These are phyloP conservation scores for Ulmus americana DNA, from an alignment of 331 rosid species.

Conservation along the genomic window DNA sequence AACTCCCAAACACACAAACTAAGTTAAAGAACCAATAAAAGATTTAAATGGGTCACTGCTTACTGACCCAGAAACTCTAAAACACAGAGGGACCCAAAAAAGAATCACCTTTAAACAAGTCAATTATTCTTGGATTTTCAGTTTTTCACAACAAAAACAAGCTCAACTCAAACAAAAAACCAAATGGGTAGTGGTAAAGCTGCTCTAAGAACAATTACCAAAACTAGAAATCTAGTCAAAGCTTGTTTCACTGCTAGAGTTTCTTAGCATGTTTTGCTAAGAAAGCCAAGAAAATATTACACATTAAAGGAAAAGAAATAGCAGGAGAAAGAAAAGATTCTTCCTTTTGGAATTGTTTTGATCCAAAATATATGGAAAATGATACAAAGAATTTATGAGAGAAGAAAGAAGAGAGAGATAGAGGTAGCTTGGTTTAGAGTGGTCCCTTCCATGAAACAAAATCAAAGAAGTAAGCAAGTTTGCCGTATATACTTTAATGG, in stretches of 20 bases:
- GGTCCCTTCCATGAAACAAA: slow-evolving; percentile 10
- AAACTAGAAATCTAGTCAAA: neutral
- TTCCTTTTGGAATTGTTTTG: neutral
- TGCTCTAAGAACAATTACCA: neutral
- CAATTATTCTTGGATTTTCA: neutral
- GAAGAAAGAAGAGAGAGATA: no score
- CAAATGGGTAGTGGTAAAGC: neutral
- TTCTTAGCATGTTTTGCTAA: neutral
- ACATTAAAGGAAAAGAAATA: neutral
- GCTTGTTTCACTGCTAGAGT: neutral
- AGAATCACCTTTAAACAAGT: neutral
- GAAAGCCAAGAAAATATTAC: neutral
- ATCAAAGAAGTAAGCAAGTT: neutral
- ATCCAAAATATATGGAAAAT: no score
- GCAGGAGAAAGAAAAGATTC: neutral
- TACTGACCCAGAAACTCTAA: neutral
- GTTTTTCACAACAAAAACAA: neutral
- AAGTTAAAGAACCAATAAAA: neutral
- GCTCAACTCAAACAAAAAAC: neutral
- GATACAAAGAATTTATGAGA: no score
- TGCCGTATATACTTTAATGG: slow-evolving; percentile 16
- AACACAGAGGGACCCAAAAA: neutral
- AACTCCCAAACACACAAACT: neutral
- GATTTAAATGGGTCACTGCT: neutral
- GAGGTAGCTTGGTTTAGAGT: neutral